These are phyloP conservation scores for Tephrocybe sp. DNA, from an alignment of 768 basidiomycete species.

Conservation along the genomic window DNA sequence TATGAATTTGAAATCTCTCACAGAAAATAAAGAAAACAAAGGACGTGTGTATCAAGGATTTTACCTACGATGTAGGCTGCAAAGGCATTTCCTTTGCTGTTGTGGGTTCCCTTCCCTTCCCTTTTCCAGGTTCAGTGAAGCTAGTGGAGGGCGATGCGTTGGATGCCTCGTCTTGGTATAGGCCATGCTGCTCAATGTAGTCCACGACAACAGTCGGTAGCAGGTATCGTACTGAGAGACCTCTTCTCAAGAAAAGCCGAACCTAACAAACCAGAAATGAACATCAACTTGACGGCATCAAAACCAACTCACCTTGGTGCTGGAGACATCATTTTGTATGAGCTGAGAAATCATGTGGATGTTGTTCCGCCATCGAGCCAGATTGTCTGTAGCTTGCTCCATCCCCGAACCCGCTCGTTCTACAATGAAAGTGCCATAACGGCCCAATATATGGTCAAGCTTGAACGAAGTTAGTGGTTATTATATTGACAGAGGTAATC, in stretches of 20 bases:
- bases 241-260: slow-evolving; percentile 73
- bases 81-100: slow-evolving; percentile 25
- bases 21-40: slow-evolving; percentile 1
- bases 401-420: slow-evolving; percentile 94
- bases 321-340: slow-evolving; percentile 96
- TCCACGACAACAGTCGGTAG: slow-evolving; percentile 88
- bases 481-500: slow-evolving; percentile 20
- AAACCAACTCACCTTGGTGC: slow-evolving; percentile 70
- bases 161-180: slow-evolving; percentile 64
- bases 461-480: slow-evolving; percentile 28
- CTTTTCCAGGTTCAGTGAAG: slow-evolving; percentile 25
- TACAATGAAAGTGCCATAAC: slow-evolving; percentile 92
- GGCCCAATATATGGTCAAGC: slow-evolving; percentile 95
- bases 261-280: slow-evolving; percentile 30
- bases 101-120: slow-evolving; percentile 33
- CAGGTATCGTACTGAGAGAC: slow-evolving; percentile 84
- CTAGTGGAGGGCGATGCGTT: slow-evolving; percentile 16
- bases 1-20: slow-evolving; percentile 1
- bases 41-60: background rate
- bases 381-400: slow-evolving; percentile 73
- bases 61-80: slow-evolving; percentile 18
- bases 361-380: slow-evolving; percentile 77
- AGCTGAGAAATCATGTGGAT: slow-evolving; percentile 91
- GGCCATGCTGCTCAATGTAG: slow-evolving; percentile 85
- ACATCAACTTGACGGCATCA: background rate